Base-by-base conservation (phyloP, 805 yeast genomes). In the Kodamaea lidongshanica region DNA sequence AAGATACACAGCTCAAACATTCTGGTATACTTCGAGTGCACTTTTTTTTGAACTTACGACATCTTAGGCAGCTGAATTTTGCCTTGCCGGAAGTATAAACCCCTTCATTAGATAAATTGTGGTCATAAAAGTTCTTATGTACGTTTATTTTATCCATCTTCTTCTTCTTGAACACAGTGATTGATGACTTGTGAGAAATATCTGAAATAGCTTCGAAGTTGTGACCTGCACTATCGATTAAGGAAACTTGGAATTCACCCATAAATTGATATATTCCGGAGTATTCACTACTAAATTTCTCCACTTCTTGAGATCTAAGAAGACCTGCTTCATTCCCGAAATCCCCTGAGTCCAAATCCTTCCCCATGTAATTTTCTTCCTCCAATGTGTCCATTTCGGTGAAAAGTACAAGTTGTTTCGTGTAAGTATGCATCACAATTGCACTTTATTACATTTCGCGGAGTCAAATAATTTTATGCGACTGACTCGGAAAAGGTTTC, bases 21-120 rank as follows among this genome's bases (percentile, higher is more conserved):
- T 56, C 61, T 3, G 61, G 61, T 4, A 54, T 37, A 11, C 38
- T 42, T 13, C 61, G 39, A 5, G 58, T 45, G 37, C 61, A 56
- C 30, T 47, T 55, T 34, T 52, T 50, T 30, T 55, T 55, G 32
- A 42, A 49, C 26, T 50, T 46, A 8, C 58, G 51, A 33, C 61
- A 56, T n/a, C 61, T 42, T 12, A 46, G 32, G 28, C 61, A 56
- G 35, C 57, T 53, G 14, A 43, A 39, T 18, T 46, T 47, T 0
- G 60, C 42, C 33, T 39, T 45, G 17, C 44, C 30, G n/a, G 35
- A 35, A 30, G 47, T 48, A 7, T 37, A 31, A n/a, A 28, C 19
- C 23, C 46, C 54, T 12, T 46, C 28, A 25, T 48, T 50, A 4
- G 51, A 25, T 6, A 39, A 38, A 18, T 38, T 42, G 18, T 44